Evolutionary conservation across 257 asterid genomes (phyloP).

Genomic region (Avicennia marina): DNA sequence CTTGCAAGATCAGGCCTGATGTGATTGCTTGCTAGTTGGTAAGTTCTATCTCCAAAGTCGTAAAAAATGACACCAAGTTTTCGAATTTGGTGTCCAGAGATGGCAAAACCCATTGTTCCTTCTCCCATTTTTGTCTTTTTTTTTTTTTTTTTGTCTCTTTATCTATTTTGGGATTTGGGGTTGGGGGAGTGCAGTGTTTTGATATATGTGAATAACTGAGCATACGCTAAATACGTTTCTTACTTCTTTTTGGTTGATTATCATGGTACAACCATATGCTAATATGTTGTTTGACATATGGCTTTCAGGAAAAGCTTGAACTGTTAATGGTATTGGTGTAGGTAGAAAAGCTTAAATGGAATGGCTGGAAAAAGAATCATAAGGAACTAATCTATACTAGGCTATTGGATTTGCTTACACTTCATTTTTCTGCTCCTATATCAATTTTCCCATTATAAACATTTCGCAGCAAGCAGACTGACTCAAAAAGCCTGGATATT

Average conservation of each 20-base stretch:
- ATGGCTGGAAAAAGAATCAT: too few species aligned
- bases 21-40: neutral
- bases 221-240: neutral
- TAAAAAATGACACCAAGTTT: neutral
- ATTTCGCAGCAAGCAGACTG: constrained; percentile 73
- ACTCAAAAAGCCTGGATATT: constrained; percentile 50
- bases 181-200: too few species aligned
- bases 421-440: constrained; percentile 32
- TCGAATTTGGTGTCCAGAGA: neutral
- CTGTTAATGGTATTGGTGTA: too few species aligned
- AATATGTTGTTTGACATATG: neutral
- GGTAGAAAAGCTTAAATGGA: too few species aligned
- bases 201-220: neutral
- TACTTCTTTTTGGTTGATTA: neutral
- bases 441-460: constrained; percentile 62
- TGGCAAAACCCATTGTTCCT: neutral
- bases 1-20: neutral
- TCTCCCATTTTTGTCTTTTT: too few species aligned
- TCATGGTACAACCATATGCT: neutral
- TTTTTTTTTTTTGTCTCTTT: neutral
- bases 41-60: neutral
- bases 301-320: neutral
- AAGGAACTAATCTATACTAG: too few species aligned
- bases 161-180: neutral
- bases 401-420: neutral